Conservation (phyloP, 164 flowering plant species). For the Dillenia turbinata region DNA sequence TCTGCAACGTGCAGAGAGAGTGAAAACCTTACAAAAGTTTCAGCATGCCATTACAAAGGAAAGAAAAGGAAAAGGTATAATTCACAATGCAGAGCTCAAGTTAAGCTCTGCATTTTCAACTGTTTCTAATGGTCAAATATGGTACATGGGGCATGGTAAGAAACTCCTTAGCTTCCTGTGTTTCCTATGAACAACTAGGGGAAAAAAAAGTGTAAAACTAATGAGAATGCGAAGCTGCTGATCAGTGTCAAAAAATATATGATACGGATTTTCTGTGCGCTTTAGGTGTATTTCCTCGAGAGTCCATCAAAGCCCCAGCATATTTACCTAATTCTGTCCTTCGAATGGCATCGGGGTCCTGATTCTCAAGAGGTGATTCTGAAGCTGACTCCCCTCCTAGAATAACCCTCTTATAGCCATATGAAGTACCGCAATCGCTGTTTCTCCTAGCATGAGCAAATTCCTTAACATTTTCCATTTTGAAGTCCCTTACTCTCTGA, state of each 20-base stretch:
- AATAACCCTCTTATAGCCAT: conserved; percentile 13
- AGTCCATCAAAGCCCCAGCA: conserved; percentile 52
- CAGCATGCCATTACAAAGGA: too few species aligned
- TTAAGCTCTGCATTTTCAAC: neutral
- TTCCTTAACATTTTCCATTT: conserved; percentile 18
- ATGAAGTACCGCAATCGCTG: conserved; percentile 27
- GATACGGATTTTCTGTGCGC: conserved; percentile 31
- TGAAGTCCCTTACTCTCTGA: conserved; percentile 21
- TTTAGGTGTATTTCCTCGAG: conserved; percentile 13
- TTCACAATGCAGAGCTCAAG: too few species aligned
- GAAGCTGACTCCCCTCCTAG: conserved; percentile 16
- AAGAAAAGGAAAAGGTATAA: too few species aligned
- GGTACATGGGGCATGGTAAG: neutral
- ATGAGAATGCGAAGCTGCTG: neutral
- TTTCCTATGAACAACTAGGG: neutral
- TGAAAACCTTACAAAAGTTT: too few species aligned
- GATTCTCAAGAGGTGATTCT: conserved; percentile 15
- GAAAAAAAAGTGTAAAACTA: neutral
- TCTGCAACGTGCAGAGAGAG: too few species aligned
- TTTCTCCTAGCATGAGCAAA: conserved; percentile 12
- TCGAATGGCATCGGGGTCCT: conserved; percentile 14
- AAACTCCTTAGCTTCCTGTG: neutral
- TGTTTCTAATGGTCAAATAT: neutral
- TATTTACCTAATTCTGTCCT: conserved; percentile 55
- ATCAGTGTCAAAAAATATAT: conserved; percentile 10